Conservation (phyloP, 345 rosid genomes). For the Turnera subulata region DNA sequence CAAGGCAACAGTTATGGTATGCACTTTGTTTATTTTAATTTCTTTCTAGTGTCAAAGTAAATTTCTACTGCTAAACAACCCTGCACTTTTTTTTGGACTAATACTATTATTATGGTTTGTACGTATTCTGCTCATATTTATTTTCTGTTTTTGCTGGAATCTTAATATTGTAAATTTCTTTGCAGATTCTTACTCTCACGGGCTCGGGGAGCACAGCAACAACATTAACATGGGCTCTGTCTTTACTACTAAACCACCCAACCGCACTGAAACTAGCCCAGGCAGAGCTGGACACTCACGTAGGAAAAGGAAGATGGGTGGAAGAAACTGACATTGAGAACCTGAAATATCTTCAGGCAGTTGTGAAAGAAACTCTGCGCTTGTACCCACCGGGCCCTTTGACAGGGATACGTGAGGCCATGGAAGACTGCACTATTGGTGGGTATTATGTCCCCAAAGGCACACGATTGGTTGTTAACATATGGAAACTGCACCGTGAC, state of each 20-base stretch:
- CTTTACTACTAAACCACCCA: constrained; percentile 43
- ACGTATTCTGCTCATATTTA: no score
- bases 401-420: constrained; percentile 35
- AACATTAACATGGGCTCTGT: constrained; percentile 43
- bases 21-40: background rate
- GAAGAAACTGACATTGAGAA: constrained; percentile 50
- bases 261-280: constrained; percentile 34
- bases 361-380: constrained; percentile 51
- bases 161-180: no score
- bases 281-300: constrained; percentile 45
- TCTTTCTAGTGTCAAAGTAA: no score
- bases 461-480: constrained; percentile 28
- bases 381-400: constrained; percentile 32
- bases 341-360: constrained; percentile 47
- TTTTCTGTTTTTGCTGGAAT: no score
- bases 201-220: constrained; percentile 53
- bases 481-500: constrained; percentile 42
- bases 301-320: constrained; percentile 44
- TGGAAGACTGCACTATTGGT: constrained; percentile 22
- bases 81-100: no score
- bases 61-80: no score
- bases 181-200: constrained; percentile 28
- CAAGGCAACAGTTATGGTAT: constrained; percentile 63
- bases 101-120: no score
- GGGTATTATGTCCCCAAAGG: constrained; percentile 30